Evolutionary conservation across 2,329 filamentous ascomycete genomes (phyloP), one percentile per base, ranked within the genome.

Genomic region (Cryphonectria radicalis): DNA sequence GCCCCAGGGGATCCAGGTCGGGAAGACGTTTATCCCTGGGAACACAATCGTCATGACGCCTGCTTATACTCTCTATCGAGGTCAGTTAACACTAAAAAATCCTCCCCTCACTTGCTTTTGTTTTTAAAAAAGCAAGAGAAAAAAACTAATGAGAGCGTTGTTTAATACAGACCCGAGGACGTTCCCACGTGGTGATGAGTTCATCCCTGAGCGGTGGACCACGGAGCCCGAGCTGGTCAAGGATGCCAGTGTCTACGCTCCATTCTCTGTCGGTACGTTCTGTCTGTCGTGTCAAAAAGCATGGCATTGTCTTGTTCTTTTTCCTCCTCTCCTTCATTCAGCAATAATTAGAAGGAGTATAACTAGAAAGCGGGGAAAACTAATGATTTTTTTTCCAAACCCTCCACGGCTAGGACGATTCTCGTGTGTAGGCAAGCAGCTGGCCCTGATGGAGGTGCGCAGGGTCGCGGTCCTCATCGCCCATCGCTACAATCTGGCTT

Each of bases 1-100:
- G 0, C 75, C 76, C 0, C 76, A 79, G 71, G 80, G 80, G 2
- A 25, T 77, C n/a, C 68, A 68, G 5, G 73, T 81, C 13, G 76
- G 73, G 6, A 72, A 72, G 0, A 35, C 28, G 1, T 76, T 68
- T 25, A 74, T 78, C 11, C 76, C 76, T 0, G 77, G 77, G 0
- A 63, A 74, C 35, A 72, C 68, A 0, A 73, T 74, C 11, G 74
- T 75, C 1, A 71, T 74, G 59, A 74, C 75, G 2, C 76, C 76
- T 6, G 73, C 72, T 4, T 76, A 76, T 63, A 73, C 75, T 0
- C 70, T 77, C 14, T 75, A 73, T 22, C 63, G 76, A 22, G 74
- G 74, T 59, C 53, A 62, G 66, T 57, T 5, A 32, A 32, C 19
- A 50, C 46, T n/a, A 22, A 7, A 22, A 22, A 19, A n/a, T 11